Percentiles rank a stretch among this genome's conserved stretches.
These are phyloP conservation scores for Chlorociboria aeruginascens DNA, from an alignment of 495 filamentous ascomycete species.

Conservation along the genomic window DNA sequence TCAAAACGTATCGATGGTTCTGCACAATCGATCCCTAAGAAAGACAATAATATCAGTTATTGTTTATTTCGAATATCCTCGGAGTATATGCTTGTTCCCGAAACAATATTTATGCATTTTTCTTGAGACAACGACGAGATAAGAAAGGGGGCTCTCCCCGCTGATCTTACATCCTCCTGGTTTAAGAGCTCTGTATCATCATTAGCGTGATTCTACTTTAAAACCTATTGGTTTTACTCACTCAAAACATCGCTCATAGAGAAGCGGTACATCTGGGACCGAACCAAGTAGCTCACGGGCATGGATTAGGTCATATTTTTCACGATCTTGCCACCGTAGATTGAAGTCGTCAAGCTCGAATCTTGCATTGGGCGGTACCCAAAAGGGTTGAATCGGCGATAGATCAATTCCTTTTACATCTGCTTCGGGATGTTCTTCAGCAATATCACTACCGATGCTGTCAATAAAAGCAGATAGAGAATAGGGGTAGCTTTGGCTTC, in stretches of 20 bases:
- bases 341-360: slow-evolving; percentile 45
- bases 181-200: slow-evolving; percentile 19
- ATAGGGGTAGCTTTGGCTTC: slow-evolving; percentile 5
- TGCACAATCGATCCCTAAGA: slow-evolving; percentile 27
- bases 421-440: slow-evolving; percentile 36
- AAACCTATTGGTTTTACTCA: neutral
- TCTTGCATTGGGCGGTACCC: slow-evolving; percentile 35
- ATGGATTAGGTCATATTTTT: slow-evolving; percentile 40
- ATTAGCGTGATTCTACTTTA: too few relatives aligned
- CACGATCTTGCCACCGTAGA: slow-evolving; percentile 35
- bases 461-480: slow-evolving; percentile 26
- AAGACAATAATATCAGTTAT: too few relatives aligned
- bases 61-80: too few relatives aligned
- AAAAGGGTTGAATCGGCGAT: slow-evolving; percentile 35
- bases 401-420: slow-evolving; percentile 43
- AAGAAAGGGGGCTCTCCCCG: too few relatives aligned
- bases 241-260: slow-evolving; percentile 17
- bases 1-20: slow-evolving; percentile 22
- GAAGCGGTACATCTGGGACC: slow-evolving; percentile 35
- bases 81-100: too few relatives aligned
- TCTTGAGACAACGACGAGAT: too few relatives aligned
- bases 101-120: too few relatives aligned
- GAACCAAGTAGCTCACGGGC: slow-evolving; percentile 36
- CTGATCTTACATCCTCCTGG: slow-evolving; percentile 32
- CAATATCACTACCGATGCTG: slow-evolving; percentile 38